These are phyloP conservation scores for Apiosordaria backusii DNA, from an alignment of 495 filamentous ascomycete species.

Conservation along the genomic window DNA sequence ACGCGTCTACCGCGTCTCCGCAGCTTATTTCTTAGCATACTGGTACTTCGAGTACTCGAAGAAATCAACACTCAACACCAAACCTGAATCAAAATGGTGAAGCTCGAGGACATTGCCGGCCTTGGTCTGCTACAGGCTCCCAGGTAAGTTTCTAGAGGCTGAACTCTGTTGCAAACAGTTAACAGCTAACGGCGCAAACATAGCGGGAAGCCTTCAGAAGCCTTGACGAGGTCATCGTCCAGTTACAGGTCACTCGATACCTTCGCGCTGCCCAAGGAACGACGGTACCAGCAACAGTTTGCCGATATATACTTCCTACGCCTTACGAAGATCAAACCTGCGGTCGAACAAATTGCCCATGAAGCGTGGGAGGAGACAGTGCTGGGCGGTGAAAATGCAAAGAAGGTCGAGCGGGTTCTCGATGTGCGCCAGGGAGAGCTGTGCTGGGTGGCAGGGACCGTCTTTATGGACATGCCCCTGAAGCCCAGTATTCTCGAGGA, in stretches of 20 bases:
- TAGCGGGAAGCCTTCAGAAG: too few relatives aligned
- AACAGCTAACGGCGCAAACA: too few relatives aligned
- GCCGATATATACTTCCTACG: slow-evolving; percentile 96
- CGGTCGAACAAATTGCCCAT: slow-evolving; percentile 67
- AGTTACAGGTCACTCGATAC: slow-evolving; percentile 71
- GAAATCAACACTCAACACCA: too few relatives aligned
- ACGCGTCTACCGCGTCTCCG: slow-evolving; percentile 10
- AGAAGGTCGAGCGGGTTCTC: slow-evolving; percentile 76
- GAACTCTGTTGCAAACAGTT: too few relatives aligned
- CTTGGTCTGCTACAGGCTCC: slow-evolving; percentile 32
- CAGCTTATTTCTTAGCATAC: slow-evolving; percentile 13
- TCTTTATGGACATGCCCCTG: slow-evolving; percentile 94
- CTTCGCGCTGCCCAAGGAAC: slow-evolving; percentile 65
- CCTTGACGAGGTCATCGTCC: too few relatives aligned
- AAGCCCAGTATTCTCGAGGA: slow-evolving; percentile 98
- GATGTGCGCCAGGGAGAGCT: slow-evolving; percentile 94
- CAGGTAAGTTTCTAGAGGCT: slow-evolving; percentile 25
- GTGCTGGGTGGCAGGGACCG: slow-evolving; percentile 91
- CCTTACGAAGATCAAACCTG: slow-evolving; percentile 80
- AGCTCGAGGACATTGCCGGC: slow-evolving; percentile 30
- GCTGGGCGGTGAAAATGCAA: slow-evolving; percentile 73
- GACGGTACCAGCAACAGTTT: slow-evolving; percentile 92
- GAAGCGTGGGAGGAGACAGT: slow-evolving; percentile 75
- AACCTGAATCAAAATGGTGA: slow-evolving; percentile 25
- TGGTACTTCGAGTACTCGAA: too few relatives aligned